Conservation (phyloP, 2,329 filamentous ascomycete species). For the Fusarium clavum region DNA sequence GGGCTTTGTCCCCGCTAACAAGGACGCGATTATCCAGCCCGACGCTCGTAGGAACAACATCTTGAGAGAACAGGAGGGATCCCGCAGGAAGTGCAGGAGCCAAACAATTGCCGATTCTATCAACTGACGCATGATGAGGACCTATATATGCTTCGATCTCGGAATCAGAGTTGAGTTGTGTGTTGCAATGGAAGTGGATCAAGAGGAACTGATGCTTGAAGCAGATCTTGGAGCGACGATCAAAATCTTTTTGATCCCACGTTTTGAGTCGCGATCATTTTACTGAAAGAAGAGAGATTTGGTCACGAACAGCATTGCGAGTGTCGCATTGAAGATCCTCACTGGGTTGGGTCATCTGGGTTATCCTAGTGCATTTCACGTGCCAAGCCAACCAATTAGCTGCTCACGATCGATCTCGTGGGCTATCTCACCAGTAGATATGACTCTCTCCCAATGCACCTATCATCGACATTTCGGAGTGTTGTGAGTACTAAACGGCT, state of each 20-base stretch:
- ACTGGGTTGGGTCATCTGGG: background rate
- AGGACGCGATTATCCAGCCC: background rate
- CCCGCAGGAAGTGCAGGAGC: background rate
- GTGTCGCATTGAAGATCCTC: slow-evolving; percentile 16
- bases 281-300: slow-evolving; percentile 1
- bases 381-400: slow-evolving; percentile 2
- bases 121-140: slow-evolving; percentile 8
- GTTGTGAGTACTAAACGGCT: background rate
- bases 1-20: background rate
- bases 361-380: background rate
- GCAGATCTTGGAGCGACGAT: background rate
- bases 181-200: too few relatives aligned
- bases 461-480: background rate
- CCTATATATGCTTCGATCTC: background rate
- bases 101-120: background rate
- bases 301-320: background rate
- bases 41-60: slow-evolving; percentile 6
- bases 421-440: background rate
- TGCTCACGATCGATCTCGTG: slow-evolving; percentile 12
- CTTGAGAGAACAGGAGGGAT: slow-evolving; percentile 3
- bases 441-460: background rate
- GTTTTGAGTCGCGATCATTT: slow-evolving; percentile 7
- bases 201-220: background rate
- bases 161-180: too few relatives aligned
- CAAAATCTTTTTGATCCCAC: background rate